Conservation (phyloP, 495 filamentous ascomycete species). For the Penicillium cinerascens region DNA sequence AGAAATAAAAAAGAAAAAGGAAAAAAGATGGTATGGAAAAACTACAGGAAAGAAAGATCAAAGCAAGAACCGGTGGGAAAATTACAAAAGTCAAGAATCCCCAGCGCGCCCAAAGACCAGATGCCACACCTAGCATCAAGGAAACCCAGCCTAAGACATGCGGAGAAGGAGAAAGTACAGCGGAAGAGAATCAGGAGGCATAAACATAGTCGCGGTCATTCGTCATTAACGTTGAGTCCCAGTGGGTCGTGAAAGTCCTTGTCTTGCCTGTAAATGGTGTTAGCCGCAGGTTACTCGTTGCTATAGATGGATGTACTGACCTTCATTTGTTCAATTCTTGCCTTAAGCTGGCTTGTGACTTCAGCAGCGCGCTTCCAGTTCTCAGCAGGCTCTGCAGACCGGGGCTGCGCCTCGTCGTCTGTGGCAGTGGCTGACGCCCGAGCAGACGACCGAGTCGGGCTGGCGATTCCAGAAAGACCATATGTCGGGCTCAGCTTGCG, state of each 20-base stretch:
- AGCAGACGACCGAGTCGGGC: constrained; percentile 49
- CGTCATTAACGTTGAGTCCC: constrained; percentile 35
- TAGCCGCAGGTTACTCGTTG: neutral
- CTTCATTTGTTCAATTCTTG: constrained; percentile 89
- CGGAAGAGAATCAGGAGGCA: constrained; percentile 16
- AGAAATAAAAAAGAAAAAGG: neutral
- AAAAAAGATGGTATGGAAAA: constrained; percentile 17
- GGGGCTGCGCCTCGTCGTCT: constrained; percentile 35
- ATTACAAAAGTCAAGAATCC: constrained; percentile 12
- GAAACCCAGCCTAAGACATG: constrained; percentile 18
- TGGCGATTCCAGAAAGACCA: constrained; percentile 53
- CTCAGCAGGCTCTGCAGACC: constrained; percentile 63
- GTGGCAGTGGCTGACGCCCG: constrained; percentile 33
- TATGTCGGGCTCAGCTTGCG: constrained; percentile 46
- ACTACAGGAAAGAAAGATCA: constrained; percentile 17
- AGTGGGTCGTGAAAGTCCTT: constrained; percentile 43
- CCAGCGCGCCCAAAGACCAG: constrained; percentile 20
- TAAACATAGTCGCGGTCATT: constrained; percentile 27
- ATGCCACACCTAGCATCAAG: constrained; percentile 14
- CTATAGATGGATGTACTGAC: constrained; percentile 38
- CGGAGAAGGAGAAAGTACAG: constrained; percentile 9
- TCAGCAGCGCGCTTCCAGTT: constrained; percentile 99
- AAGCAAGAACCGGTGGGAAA: constrained; percentile 7
- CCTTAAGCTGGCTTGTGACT: constrained; percentile 95
- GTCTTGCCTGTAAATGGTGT: constrained; percentile 29